These are phyloP conservation scores for Aspergillus bridgeri DNA, from an alignment of 495 filamentous ascomycete species.

Conservation along the genomic window DNA sequence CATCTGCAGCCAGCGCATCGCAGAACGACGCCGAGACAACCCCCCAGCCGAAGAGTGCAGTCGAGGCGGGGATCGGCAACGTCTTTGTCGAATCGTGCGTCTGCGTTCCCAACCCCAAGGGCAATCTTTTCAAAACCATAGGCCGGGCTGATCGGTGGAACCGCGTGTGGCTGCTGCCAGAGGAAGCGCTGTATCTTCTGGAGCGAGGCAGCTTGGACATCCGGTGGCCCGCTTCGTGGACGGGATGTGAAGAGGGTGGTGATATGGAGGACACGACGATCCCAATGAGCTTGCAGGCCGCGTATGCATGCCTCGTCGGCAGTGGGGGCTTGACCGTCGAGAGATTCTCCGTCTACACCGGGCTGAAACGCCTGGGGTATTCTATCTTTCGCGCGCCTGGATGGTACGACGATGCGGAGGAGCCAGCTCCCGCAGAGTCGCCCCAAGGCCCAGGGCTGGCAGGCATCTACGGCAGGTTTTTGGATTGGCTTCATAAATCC, in stretches of 20 bases:
- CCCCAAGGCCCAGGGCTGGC: constrained; percentile 27
- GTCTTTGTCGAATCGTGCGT: constrained; percentile 36
- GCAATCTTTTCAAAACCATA: constrained; percentile 54
- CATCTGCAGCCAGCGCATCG: constrained; percentile 9
- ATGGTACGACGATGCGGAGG: constrained; percentile 37
- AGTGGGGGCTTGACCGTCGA: constrained; percentile 66
- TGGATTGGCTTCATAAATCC: constrained; percentile 33
- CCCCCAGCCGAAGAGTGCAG: constrained; percentile 9
- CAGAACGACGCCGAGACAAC: background rate
- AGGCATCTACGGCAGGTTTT: constrained; percentile 33
- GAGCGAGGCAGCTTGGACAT: constrained; percentile 85
- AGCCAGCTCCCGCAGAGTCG: constrained; percentile 9
- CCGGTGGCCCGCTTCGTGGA: constrained; percentile 62
- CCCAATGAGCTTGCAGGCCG: constrained; percentile 85
- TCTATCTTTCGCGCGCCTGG: constrained; percentile 65
- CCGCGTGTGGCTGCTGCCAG: constrained; percentile 78
- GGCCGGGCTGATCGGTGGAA: constrained; percentile 55
- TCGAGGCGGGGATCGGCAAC: constrained; percentile 29
- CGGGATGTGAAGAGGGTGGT: constrained; percentile 26
- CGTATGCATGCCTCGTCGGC: constrained; percentile 76
- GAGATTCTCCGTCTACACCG: constrained; percentile 80
- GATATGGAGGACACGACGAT: constrained; percentile 53
- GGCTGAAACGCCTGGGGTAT: constrained; percentile 82
- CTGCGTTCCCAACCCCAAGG: constrained; percentile 43
- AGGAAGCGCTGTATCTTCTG: constrained; percentile 85